Base-by-base conservation (phyloP, 768 basidiomycete species). In the Boletellus sp. region DNA sequence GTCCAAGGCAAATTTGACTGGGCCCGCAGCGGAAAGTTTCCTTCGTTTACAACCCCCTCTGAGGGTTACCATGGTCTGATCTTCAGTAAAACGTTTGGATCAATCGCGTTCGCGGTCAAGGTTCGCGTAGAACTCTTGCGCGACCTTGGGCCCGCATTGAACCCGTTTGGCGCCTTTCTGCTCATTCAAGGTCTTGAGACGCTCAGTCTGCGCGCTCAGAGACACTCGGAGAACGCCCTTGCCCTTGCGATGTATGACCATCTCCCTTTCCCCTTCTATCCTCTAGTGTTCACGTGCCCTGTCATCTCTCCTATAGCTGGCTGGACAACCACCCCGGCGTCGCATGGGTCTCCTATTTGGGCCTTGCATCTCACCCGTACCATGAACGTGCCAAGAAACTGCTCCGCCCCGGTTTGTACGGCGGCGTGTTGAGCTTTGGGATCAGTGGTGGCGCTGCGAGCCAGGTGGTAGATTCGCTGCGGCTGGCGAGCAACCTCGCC, bases 391-490 rank as follows among this genome's bases (percentile, higher is more conserved):
- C 88, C 11, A 73, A 76, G 59, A 71, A 75, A 50, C 69, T 82
- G 31, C 69, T 90, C 45, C 73, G 83, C 5, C 64, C 70, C 1
- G 45, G 64, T n/a, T 68, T 72, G 3, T 91, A 73, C 50, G 86
- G 89, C 4, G 90, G 88, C 19, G 77, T 93, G 56, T 68, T 93
- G 43, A 87, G 77, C 67, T 91, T 93, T 58, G 91, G 90, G 8
- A 66, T 90, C 53, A 81, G 81, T 57, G 86, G 83, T 16, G 76
- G 76, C 43, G 63, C 60, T 2, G 84, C 83, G 7, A 79, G 76
- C 69, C 74, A 74, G 49, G 72, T 85, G 28, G 85, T 92, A 13
- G 89, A 93, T 56, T 75, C 67, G 53, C 73, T 93, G 50, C 79
- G 77, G 59, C 74, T 92, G 6, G 85, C 84, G 16, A 85, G 83